A percentile compares a stretch with the other conserved stretches of the same genome.
Conservation (phyloP, 73 alveolate genomes). For the Diophrys appendiculata region DNA sequence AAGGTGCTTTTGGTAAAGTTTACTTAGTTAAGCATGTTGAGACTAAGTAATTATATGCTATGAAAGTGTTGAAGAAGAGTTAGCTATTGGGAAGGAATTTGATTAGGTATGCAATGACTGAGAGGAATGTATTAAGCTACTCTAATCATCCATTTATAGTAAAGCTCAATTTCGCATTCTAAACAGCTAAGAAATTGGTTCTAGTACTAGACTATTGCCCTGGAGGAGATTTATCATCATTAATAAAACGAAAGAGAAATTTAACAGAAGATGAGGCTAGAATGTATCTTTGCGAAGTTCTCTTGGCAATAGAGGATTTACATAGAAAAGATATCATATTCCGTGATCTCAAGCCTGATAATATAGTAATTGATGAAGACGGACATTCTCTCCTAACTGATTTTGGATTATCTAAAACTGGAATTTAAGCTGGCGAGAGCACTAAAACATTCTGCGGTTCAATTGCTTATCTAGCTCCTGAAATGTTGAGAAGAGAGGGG, state of each 20-base stretch:
- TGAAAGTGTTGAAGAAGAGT: conserved; percentile 90
- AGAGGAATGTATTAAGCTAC: conserved; percentile 83
- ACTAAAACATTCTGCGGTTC: conserved; percentile 77
- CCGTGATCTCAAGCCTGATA: conserved; percentile 85
- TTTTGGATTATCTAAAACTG: conserved; percentile 74
- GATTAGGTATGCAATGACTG: conserved; percentile 93
- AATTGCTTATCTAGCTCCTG: conserved; percentile 84
- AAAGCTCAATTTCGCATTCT: conserved; percentile 87
- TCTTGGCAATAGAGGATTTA: conserved; percentile 69
- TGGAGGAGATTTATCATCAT: conserved; percentile 79
- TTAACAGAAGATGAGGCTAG: conserved; percentile 63
- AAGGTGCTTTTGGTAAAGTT: conserved; percentile 18
- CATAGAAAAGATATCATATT: conserved; percentile 73
- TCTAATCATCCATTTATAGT: conserved; percentile 83
- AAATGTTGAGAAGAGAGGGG: conserved; percentile 67
- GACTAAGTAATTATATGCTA: conserved; percentile 68
- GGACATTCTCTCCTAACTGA: conserved; percentile 86
- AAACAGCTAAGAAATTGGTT: conserved; percentile 89
- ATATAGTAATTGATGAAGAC: conserved; percentile 70
- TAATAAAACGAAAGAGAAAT: conserved; percentile 65
- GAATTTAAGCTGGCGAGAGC: conserved; percentile 9
- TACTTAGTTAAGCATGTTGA: neutral
- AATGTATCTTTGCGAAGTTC: conserved; percentile 69
- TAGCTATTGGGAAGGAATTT: conserved; percentile 87
- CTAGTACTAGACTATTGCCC: conserved; percentile 73